Evolutionary conservation across 1,139 yeast species (phyloP).

Genomic region (Kodamaea suecica): DNA sequence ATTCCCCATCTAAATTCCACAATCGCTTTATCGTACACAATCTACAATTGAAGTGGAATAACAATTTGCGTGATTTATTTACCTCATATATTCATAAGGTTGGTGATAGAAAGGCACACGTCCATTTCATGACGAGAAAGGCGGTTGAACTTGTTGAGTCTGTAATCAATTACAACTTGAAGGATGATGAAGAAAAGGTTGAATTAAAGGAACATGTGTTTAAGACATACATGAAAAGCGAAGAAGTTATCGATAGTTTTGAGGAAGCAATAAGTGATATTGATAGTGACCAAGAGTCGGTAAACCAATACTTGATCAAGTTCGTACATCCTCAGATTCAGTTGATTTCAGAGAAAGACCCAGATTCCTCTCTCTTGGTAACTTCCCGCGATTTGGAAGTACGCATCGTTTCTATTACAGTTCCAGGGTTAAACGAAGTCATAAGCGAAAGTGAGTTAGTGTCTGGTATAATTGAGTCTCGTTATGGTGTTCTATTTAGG

Average conservation of each 20-base stretch:
- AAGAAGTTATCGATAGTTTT: conserved; percentile 34
- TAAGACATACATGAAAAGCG: conserved; percentile 23
- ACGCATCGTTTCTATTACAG: conserved; percentile 58
- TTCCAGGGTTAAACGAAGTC: conserved; percentile 44
- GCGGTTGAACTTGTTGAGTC: conserved; percentile 64
- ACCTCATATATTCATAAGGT: conserved; percentile 61
- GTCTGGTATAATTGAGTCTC: conserved; percentile 57
- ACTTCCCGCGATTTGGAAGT: conserved; percentile 72
- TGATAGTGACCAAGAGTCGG: conserved; percentile 31
- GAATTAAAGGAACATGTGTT: conserved; percentile 14
- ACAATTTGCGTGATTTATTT: conserved; percentile 58
- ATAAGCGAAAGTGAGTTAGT: conserved; percentile 36
- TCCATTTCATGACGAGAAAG: conserved; percentile 56
- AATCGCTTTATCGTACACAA: conserved; percentile 80
- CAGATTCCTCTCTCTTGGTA: conserved; percentile 44
- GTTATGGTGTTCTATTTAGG: conserved; percentile 65
- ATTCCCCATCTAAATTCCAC: conserved; percentile 45
- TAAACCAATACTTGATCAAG: conserved; percentile 38
- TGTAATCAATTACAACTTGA: conserved; percentile 23
- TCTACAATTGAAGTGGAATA: conserved; percentile 78
- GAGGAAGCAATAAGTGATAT: conserved; percentile 30
- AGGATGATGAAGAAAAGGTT: conserved; percentile 15
- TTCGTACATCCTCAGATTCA: conserved; percentile 47
- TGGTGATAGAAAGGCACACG: conserved; percentile 52
- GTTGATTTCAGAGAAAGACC: conserved; percentile 32